phyloP scores from a whole-genome alignment of 2,329 filamentous ascomycete genomes.

The Xylariaceae sp. region DNA sequence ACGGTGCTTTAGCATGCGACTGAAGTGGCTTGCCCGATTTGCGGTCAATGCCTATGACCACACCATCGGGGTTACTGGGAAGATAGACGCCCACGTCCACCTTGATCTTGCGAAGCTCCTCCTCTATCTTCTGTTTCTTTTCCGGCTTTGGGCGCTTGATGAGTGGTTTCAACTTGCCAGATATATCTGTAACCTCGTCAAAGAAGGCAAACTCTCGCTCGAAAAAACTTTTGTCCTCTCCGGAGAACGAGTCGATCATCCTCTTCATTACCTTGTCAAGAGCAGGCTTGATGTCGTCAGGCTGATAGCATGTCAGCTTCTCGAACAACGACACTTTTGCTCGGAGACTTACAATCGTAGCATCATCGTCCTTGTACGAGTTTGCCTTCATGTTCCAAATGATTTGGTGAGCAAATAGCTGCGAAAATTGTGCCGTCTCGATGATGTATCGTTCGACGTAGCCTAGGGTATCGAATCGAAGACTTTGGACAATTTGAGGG shows the following conservation, averaged over 20 bases:
- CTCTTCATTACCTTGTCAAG: constrained; percentile 83
- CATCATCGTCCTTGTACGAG: constrained; percentile 94
- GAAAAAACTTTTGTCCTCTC: constrained; percentile 76
- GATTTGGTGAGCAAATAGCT: constrained; percentile 96
- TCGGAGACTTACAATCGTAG: constrained; percentile 58
- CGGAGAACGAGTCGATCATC: constrained; percentile 75
- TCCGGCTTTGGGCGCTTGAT: constrained; percentile 90
- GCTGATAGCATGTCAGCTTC: constrained; percentile 36
- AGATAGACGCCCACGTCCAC: constrained; percentile 96
- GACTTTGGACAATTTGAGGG: constrained; percentile 90
- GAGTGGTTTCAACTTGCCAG: constrained; percentile 87
- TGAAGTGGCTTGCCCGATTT: constrained; percentile 97
- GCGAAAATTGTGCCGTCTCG: constrained; percentile 95
- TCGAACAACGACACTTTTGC: neutral
- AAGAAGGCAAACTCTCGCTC: constrained; percentile 98
- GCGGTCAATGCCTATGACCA: constrained; percentile 94
- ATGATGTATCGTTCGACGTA: constrained; percentile 96
- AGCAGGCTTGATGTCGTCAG: constrained; percentile 87
- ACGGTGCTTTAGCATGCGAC: constrained; percentile 96
- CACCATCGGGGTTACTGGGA: constrained; percentile 91
- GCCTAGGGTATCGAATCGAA: constrained; percentile 86
- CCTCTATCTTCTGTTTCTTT: constrained; percentile 98
- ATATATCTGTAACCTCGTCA: constrained; percentile 89
- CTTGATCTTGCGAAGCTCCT: constrained; percentile 94
- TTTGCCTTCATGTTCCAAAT: constrained; percentile 99